phyloP scores from a whole-genome alignment of 1,284 basidiomycete species.

The Porodaedalea pini region DNA sequence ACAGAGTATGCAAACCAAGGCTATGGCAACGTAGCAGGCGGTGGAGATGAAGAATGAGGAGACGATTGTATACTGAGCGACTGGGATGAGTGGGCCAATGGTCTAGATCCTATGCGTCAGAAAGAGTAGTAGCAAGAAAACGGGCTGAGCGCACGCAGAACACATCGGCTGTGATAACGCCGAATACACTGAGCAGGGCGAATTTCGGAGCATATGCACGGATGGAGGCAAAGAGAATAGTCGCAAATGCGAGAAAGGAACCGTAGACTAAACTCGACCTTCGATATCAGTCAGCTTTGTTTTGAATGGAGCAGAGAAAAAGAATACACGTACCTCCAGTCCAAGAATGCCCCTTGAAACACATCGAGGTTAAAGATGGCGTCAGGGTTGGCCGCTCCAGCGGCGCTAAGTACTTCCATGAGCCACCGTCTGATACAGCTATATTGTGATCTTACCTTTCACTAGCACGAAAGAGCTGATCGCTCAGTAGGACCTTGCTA shows the following conservation, averaged over 20 bases:
- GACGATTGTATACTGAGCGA: constrained; percentile 57
- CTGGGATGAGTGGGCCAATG: constrained; percentile 61
- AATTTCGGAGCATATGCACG: constrained; percentile 63
- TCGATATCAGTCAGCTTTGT: background rate
- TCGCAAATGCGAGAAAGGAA: constrained; percentile 64
- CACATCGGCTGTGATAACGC: constrained; percentile 57
- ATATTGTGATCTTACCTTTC: constrained; percentile 35
- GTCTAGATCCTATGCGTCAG: constrained; percentile 28
- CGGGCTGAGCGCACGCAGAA: constrained; percentile 44
- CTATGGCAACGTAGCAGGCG: constrained; percentile 57
- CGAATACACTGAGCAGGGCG: constrained; percentile 53
- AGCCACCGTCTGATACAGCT: background rate
- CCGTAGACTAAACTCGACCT: constrained; percentile 60
- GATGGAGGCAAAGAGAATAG: constrained; percentile 57
- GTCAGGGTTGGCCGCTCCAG: constrained; percentile 45
- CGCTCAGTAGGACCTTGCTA: constrained; percentile 44
- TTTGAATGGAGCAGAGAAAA: constrained; percentile 12
- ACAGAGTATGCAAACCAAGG: constrained; percentile 49
- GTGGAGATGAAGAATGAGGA: constrained; percentile 58
- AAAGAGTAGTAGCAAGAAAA: background rate
- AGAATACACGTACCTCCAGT: constrained; percentile 42
- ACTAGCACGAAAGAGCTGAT: constrained; percentile 44
- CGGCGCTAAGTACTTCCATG: constrained; percentile 33
- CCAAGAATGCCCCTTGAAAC: constrained; percentile 67
- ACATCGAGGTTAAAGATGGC: constrained; percentile 46